These are phyloP conservation scores for Cystobasidium pallidum DNA, from an alignment of 1,284 basidiomycete genomes.

Conservation along the genomic window DNA sequence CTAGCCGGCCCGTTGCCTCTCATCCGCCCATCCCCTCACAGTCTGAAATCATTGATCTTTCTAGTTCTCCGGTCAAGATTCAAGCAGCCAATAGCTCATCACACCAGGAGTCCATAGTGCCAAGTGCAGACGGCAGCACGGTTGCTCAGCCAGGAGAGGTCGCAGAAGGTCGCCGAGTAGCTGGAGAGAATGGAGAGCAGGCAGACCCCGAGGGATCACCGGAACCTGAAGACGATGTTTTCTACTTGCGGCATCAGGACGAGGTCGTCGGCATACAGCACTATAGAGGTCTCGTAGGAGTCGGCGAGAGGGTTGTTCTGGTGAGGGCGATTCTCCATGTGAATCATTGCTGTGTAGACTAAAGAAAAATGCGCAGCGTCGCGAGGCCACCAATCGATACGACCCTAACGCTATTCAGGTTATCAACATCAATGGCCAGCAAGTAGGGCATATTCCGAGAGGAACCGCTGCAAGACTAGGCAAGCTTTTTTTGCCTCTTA, in stretches of 20 bases:
- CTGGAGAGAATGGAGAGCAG: constrained; percentile 14
- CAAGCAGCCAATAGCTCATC: neutral
- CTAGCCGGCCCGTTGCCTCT: neutral
- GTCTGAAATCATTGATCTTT: constrained; percentile 23
- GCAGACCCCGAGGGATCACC: constrained; percentile 1
- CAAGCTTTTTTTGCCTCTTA: neutral
- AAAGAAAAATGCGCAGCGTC: constrained; percentile 1
- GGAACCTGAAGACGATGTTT: constrained; percentile 29
- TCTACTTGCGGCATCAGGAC: constrained; percentile 35
- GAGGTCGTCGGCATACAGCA: constrained; percentile 41
- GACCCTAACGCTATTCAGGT: constrained; percentile 41
- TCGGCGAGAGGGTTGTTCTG: constrained; percentile 26
- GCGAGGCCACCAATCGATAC: constrained; percentile 29
- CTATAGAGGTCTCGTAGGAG: constrained; percentile 32
- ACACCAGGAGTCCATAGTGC: neutral
- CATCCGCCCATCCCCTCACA: neutral
- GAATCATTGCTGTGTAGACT: neutral
- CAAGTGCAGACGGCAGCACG: neutral
- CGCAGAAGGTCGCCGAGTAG: constrained; percentile 23
- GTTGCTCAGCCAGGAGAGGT: constrained; percentile 16
- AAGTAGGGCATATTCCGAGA: constrained; percentile 28
- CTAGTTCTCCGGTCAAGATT: constrained; percentile 17
- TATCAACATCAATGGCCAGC: constrained; percentile 20
- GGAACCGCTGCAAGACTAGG: constrained; percentile 36
- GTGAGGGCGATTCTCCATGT: neutral